Evolutionary conservation across 257 asterid genomes (phyloP), one percentile per base, ranked within the genome.

Genomic region (Echium plantagineum): DNA sequence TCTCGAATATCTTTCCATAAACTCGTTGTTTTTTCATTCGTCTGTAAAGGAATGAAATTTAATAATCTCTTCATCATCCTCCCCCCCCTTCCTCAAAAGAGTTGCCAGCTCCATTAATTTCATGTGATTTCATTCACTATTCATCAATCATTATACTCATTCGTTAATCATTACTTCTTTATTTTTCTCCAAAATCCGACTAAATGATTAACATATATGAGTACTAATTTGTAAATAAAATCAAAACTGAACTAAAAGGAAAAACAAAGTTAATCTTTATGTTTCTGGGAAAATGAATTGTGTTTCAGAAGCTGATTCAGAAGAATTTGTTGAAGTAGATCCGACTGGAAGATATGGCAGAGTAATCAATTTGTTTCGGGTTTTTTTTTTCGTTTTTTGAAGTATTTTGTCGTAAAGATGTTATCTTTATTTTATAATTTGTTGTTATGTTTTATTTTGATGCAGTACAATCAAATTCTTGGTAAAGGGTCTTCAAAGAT

Each of bases 331-430:
- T 64, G 84, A 78, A 75, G 79, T 78, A 61, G 84, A 78, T 78
- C 84, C 81, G 59, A 69, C 81, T 21, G 84, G 81, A 61, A 78
- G 84, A 78, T 78, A 78, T 69, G 81, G 84, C 70, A 78, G 84
- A 63, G 84, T 78, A 16, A 42, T 56, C 46, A 26, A 9, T 51
- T 1, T 10, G 62, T 6, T 5, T 47, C 49, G 15, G 6, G 16
- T 51, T 22, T 51, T 18, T 20, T n/a, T 16, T 31, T 2, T 2
- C 2, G 5, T 7, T 46, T 38, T 6, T 49, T 56, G 48, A 10
- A 32, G 49, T 10, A 10, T 10, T 10, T 42, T 12, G 51, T 63
- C 20, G 56, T 59, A 64, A 62, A 47, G 61, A 53, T 66, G 30
- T 55, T 58, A 60, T 52, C 55, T 46, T 58, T 69, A 38, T 52